Percentiles rank a stretch among this genome's conserved stretches.
Evolutionary conservation across 768 basidiomycete genomes (phyloP).

Genomic region (Boletellus emodensis): DNA sequence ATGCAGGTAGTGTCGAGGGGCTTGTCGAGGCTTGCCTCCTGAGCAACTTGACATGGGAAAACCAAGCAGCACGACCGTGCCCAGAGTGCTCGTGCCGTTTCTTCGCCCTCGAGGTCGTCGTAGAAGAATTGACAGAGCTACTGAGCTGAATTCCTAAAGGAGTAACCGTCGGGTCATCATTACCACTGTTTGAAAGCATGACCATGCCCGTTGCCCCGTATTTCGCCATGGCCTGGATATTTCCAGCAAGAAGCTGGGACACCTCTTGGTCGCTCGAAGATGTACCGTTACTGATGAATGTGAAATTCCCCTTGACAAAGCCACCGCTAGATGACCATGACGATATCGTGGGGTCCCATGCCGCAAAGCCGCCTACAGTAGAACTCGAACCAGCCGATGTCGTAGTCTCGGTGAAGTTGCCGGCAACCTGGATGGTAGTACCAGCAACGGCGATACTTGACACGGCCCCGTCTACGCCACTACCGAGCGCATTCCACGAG

Average conservation of each 20-base stretch:
- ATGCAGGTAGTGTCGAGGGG: constrained; percentile 50
- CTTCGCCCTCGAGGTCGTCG: constrained; percentile 29
- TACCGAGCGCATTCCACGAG: constrained; percentile 64
- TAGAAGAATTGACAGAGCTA: constrained; percentile 31
- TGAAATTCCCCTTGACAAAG: constrained; percentile 66
- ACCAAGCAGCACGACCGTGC: constrained; percentile 42
- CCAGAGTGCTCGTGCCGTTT: constrained; percentile 38
- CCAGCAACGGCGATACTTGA: constrained; percentile 49
- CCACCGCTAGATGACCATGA: constrained; percentile 75
- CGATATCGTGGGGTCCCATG: constrained; percentile 59
- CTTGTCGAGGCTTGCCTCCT: constrained; percentile 49
- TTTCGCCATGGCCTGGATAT: constrained; percentile 47
- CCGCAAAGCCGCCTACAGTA: constrained; percentile 60
- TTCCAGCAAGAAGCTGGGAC: constrained; percentile 68
- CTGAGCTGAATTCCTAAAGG: constrained; percentile 60
- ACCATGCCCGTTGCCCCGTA: constrained; percentile 81
- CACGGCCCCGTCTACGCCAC: constrained; percentile 78
- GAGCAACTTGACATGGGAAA: constrained; percentile 44
- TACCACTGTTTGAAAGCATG: constrained; percentile 66
- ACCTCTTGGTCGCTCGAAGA: constrained; percentile 36
- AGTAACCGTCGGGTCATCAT: constrained; percentile 49
- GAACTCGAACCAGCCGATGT: constrained; percentile 34
- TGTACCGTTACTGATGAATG: constrained; percentile 66
- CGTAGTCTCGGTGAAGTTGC: constrained; percentile 63
- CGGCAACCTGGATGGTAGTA: constrained; percentile 59